Conservation (phyloP, 1,139 yeast genomes). For the Kodamaea derodonti region DNA sequence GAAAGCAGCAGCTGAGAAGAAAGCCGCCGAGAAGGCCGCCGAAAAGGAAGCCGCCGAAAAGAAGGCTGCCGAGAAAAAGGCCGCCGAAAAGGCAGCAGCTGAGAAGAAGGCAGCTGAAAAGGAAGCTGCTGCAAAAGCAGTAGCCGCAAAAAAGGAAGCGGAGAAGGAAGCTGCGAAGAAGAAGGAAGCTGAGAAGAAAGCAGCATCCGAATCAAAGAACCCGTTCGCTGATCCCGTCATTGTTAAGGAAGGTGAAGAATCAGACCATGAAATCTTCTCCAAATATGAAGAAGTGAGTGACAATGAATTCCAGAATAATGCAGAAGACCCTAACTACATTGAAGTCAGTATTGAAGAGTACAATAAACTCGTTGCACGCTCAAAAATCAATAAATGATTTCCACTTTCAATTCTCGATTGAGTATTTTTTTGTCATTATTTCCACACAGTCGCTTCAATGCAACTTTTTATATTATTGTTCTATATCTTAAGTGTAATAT, state of each 20-base stretch:
- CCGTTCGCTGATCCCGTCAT: slow-evolving; percentile 2
- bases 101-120: neutral
- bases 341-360: slow-evolving; percentile 41
- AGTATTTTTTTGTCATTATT: slow-evolving; percentile 13
- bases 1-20: neutral
- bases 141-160: neutral
- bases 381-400: slow-evolving; percentile 2
- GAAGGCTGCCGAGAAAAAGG: neutral
- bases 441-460: neutral
- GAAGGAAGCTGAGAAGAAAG: slow-evolving; percentile 1
- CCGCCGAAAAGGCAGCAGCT: neutral
- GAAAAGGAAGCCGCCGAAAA: neutral
- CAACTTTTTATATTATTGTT: neutral
- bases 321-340: slow-evolving; percentile 47
- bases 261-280: slow-evolving; percentile 31
- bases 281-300: slow-evolving; percentile 53
- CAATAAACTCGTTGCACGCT: slow-evolving; percentile 8
- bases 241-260: slow-evolving; percentile 8
- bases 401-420: slow-evolving; percentile 1
- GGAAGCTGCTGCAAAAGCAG: neutral
- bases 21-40: neutral
- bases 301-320: slow-evolving; percentile 41
- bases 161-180: neutral
- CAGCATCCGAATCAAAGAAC: slow-evolving; percentile 3
- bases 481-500: neutral